Conservation (phyloP, 768 basidiomycete genomes). For the Trametes punicea region DNA sequence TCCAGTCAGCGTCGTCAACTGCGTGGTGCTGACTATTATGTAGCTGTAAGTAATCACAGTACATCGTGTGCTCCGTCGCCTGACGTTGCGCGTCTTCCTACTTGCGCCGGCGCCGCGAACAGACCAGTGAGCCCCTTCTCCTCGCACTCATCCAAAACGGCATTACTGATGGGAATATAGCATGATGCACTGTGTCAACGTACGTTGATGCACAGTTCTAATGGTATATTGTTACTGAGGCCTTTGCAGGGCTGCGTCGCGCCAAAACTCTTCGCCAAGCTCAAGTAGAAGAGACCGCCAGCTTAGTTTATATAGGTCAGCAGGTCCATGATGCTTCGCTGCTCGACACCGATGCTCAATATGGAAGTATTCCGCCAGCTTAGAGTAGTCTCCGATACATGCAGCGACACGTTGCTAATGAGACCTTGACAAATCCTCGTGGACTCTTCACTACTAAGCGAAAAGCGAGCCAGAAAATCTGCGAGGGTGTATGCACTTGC, state of each 20-base stretch:
- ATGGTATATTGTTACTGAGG: slow-evolving; percentile 7
- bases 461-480: too few species aligned
- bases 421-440: background rate
- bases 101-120: slow-evolving; percentile 16
- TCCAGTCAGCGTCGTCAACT: background rate
- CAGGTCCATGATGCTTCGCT: too few species aligned
- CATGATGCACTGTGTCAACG: slow-evolving; percentile 93
- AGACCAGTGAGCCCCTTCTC: slow-evolving; percentile 62
- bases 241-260: slow-evolving; percentile 48
- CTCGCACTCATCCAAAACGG: background rate
- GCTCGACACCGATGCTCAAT: too few species aligned
- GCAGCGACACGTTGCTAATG: background rate
- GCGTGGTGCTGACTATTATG: slow-evolving; percentile 3
- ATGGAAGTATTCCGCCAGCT: background rate
- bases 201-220: slow-evolving; percentile 37
- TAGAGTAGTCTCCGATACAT: slow-evolving; percentile 2
- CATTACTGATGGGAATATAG: slow-evolving; percentile 35
- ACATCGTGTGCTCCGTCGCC: background rate
- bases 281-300: slow-evolving; percentile 40
- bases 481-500: too few species aligned
- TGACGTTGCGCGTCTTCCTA: background rate
- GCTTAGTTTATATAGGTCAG: slow-evolving; percentile 1
- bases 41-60: slow-evolving; percentile 24
- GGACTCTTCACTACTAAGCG: background rate
- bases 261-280: slow-evolving; percentile 80